phyloP scores from a whole-genome alignment of 345 rosid species.

The Xanthoceras sorbifolium region DNA sequence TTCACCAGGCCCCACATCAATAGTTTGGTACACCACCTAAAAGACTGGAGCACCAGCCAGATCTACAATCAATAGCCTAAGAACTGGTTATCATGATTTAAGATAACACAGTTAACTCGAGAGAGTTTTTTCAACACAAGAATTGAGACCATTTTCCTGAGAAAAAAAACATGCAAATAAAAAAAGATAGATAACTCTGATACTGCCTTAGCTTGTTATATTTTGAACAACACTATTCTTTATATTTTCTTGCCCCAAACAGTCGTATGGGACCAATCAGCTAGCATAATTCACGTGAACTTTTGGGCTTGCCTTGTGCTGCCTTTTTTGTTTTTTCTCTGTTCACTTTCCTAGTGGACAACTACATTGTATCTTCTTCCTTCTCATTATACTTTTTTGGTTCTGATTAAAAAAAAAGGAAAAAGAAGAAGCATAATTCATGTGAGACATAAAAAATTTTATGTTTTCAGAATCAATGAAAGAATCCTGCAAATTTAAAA shows the following conservation, averaged over 20 bases:
- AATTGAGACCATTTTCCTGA: not conserved
- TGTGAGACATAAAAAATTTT: not conserved
- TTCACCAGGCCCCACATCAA: not conserved
- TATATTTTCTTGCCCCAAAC: not conserved
- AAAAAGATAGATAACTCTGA: not conserved
- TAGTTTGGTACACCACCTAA: not conserved
- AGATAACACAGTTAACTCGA: not conserved
- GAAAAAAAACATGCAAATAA: not conserved
- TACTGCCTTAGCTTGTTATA: not conserved
- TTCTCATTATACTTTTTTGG: not conserved
- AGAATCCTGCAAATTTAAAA: not conserved
- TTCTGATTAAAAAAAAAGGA: too few relatives aligned
- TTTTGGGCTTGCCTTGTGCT: not conserved
- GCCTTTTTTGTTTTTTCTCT: not conserved
- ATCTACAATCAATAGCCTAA: not conserved
- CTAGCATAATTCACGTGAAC: not conserved
- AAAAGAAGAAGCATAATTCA: not conserved
- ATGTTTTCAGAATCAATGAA: not conserved
- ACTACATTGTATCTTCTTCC: not conserved
- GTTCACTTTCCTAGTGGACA: not conserved
- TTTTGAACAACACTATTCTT: not conserved
- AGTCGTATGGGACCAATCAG: not conserved
- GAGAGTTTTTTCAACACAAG: not conserved
- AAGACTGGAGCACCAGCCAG: not conserved
- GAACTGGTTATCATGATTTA: not conserved